phyloP scores from a whole-genome alignment of 2,329 filamentous ascomycete species.

The Fusarium sacchari region DNA sequence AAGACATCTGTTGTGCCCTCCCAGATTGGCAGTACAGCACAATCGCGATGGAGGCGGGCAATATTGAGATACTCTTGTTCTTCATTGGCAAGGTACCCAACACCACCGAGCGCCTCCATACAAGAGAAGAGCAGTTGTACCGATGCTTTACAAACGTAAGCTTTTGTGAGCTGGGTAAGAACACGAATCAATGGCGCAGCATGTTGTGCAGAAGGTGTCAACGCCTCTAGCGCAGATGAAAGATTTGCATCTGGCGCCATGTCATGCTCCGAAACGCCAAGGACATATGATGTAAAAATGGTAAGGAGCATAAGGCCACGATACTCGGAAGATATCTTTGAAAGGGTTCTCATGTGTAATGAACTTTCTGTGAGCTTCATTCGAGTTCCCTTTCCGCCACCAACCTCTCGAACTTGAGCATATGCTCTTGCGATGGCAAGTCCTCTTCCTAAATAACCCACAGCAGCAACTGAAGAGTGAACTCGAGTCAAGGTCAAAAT shows the following conservation, averaged over 20 bases:
- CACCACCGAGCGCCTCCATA: slow-evolving; percentile 73
- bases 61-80: slow-evolving; percentile 73
- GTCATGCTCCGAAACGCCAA: slow-evolving; percentile 64
- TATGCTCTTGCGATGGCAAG: slow-evolving; percentile 68
- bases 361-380: slow-evolving; percentile 61
- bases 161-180: slow-evolving; percentile 69
- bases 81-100: slow-evolving; percentile 73
- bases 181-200: slow-evolving; percentile 62
- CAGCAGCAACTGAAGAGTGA: slow-evolving; percentile 63
- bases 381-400: slow-evolving; percentile 55
- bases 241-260: background rate
- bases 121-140: slow-evolving; percentile 63
- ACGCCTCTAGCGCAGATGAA: slow-evolving; percentile 37
- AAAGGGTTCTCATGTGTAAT: slow-evolving; percentile 68
- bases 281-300: slow-evolving; percentile 62
- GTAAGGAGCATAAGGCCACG: slow-evolving; percentile 65
- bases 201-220: slow-evolving; percentile 50
- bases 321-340: slow-evolving; percentile 65
- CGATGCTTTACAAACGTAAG: slow-evolving; percentile 62
- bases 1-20: slow-evolving; percentile 79
- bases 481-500: slow-evolving; percentile 74
- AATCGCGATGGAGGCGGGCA: slow-evolving; percentile 72
- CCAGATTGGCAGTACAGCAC: slow-evolving; percentile 72
- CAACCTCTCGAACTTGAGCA: slow-evolving; percentile 64
- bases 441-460: slow-evolving; percentile 65